Evolutionary conservation across 176 grass and related monocot genomes (phyloP).

Genomic region (Metroxylon sagu): DNA sequence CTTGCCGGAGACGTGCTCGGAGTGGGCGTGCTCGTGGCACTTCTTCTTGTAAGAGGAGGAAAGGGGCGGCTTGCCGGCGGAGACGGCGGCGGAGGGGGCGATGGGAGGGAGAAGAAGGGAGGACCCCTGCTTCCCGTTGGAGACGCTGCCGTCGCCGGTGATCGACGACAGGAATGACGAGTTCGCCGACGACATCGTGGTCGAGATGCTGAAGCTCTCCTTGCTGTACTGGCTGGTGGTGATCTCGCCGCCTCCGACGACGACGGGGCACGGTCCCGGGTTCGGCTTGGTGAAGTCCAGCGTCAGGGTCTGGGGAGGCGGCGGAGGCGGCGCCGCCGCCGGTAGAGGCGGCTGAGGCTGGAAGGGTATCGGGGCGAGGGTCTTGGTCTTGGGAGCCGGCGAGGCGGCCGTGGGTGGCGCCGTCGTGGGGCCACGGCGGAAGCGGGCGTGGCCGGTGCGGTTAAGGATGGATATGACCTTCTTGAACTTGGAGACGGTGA

Average conservation of each 20-base stretch:
- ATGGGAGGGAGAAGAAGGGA: background rate
- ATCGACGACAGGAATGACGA: conserved; percentile 18
- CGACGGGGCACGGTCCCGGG: too few species aligned
- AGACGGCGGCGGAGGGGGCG: background rate
- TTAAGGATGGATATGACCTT: conserved; percentile 22
- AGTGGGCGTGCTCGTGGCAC: conserved; percentile 7
- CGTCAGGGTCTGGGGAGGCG: background rate
- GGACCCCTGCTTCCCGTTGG: conserved; percentile 1
- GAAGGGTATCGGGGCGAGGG: background rate
- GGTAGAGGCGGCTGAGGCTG: background rate
- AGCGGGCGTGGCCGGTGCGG: conserved; percentile 18
- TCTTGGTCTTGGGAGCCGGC: background rate
- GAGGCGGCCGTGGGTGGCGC: background rate
- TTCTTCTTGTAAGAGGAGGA: conserved; percentile 6
- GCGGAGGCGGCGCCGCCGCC: background rate
- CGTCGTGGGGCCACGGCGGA: conserved; percentile 5
- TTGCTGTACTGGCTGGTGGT: background rate
- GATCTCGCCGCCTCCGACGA: background rate
- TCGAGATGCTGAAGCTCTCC: conserved; percentile 14
- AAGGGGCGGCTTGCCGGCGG: conserved; percentile 10
- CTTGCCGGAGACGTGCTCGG: conserved; percentile 6
- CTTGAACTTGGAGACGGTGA: conserved; percentile 19
- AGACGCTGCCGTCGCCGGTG: conserved; percentile 15
- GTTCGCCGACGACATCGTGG: conserved; percentile 9
- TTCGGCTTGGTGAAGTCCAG: conserved; percentile 2